These are phyloP conservation scores for Venturia nashicola DNA, from an alignment of 2,329 filamentous ascomycete species.

Conservation along the genomic window DNA sequence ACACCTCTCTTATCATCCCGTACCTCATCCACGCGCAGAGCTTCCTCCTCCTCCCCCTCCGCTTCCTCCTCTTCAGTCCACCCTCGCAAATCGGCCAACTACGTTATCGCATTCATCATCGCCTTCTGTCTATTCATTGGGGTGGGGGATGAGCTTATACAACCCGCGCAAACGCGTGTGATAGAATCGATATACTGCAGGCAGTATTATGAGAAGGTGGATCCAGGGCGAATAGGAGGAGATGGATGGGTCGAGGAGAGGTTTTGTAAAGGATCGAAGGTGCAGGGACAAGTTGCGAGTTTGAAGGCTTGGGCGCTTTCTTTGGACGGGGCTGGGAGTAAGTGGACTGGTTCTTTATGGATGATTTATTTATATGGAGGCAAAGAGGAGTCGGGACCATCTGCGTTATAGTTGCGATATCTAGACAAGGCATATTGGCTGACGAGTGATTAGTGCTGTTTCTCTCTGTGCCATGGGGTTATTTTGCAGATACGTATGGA, in stretches of 20 bases:
- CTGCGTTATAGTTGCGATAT: neutral
- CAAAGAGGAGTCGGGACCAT: neutral
- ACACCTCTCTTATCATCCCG: neutral
- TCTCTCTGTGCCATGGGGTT: slow-evolving; percentile 23
- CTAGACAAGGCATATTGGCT: neutral
- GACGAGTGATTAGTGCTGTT: slow-evolving; percentile 20
- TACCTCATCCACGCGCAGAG: neutral
- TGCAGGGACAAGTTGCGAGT: slow-evolving; percentile 41
- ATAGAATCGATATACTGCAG: slow-evolving; percentile 44
- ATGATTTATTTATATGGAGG: neutral
- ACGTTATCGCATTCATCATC: neutral
- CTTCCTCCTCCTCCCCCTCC: neutral
- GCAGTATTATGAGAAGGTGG: slow-evolving; percentile 31
- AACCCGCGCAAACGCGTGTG: slow-evolving; percentile 36
- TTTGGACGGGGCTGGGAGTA: slow-evolving; percentile 15
- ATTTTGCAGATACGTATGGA: slow-evolving; percentile 22
- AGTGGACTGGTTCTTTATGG: neutral
- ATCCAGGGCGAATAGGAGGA: slow-evolving; percentile 17
- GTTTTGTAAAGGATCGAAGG: slow-evolving; percentile 35
- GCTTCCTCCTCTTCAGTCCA: neutral
- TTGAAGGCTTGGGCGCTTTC: slow-evolving; percentile 35
- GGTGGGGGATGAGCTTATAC: slow-evolving; percentile 25
- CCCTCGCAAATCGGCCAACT: neutral
- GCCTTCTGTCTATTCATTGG: slow-evolving; percentile 30
- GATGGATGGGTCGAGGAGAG: slow-evolving; percentile 24